A percentile compares a stretch with the other conserved stretches of the same genome.
These are phyloP conservation scores for Apiospora koreana DNA, from an alignment of 2,329 filamentous ascomycete genomes.

Conservation along the genomic window DNA sequence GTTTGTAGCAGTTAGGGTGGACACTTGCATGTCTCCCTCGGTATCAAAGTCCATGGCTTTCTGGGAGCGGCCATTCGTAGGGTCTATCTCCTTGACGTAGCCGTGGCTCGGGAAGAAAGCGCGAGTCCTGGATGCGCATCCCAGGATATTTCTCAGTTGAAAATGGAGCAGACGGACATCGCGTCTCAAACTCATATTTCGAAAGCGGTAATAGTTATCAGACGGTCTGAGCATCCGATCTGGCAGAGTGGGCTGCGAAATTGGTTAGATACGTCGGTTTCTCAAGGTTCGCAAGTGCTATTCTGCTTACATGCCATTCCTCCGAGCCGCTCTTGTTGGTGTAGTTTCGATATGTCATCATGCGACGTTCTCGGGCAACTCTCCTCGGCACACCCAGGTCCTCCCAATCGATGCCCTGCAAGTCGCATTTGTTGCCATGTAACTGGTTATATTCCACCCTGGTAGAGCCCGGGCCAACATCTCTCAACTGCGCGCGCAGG, in stretches of 20 bases:
- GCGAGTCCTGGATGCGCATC: slow-evolving; percentile 55
- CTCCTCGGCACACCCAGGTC: slow-evolving; percentile 51
- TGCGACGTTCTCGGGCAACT: slow-evolving; percentile 49
- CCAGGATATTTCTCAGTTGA: slow-evolving; percentile 64
- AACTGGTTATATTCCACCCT: slow-evolving; percentile 47
- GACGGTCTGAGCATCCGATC: slow-evolving; percentile 37
- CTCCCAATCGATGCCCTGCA: slow-evolving; percentile 62
- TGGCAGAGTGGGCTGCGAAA: slow-evolving; percentile 22
- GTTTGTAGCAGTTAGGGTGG: slow-evolving; percentile 52
- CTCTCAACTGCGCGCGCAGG: slow-evolving; percentile 20
- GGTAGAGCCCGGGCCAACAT: slow-evolving; percentile 24
- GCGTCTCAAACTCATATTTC: slow-evolving; percentile 54
- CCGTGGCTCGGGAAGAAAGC: slow-evolving; percentile 57
- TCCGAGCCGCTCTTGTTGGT: slow-evolving; percentile 53
- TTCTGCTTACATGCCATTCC: slow-evolving; percentile 46
- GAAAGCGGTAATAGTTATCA: slow-evolving; percentile 60
- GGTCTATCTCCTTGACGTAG: slow-evolving; percentile 54
- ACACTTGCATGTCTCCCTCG: slow-evolving; percentile 43
- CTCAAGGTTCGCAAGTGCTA: neutral
- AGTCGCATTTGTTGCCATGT: slow-evolving; percentile 55
- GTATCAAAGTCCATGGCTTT: slow-evolving; percentile 45
- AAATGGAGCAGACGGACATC: slow-evolving; percentile 63
- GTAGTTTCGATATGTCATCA: slow-evolving; percentile 57
- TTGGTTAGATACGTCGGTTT: neutral
- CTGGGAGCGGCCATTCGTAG: slow-evolving; percentile 46